phyloP scores from a whole-genome alignment of 2,329 filamentous ascomycete genomes.

The Pochonia chlamydosporia region DNA sequence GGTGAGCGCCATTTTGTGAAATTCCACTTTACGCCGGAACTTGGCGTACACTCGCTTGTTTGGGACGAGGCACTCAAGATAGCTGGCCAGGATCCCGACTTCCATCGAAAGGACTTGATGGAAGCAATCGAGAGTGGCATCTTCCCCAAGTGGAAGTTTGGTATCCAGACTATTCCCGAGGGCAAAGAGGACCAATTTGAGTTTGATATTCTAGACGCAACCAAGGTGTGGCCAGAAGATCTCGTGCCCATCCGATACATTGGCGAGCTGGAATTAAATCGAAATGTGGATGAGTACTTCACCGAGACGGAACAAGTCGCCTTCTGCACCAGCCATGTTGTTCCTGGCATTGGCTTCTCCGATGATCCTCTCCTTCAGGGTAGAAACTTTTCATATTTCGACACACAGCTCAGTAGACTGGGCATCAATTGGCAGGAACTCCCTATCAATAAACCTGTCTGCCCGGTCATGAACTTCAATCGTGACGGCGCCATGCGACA shows the following conservation, averaged over 20 bases:
- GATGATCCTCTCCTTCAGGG: slow-evolving; percentile 71
- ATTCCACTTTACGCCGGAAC: slow-evolving; percentile 68
- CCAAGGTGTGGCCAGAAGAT: slow-evolving; percentile 82
- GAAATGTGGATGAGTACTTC: slow-evolving; percentile 77
- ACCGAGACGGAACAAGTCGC: slow-evolving; percentile 76
- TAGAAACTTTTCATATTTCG: slow-evolving; percentile 62
- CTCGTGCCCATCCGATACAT: slow-evolving; percentile 70
- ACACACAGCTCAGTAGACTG: slow-evolving; percentile 50
- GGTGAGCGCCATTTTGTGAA: slow-evolving; percentile 71
- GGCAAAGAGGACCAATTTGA: slow-evolving; percentile 70
- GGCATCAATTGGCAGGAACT: slow-evolving; percentile 73
- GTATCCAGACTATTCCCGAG: slow-evolving; percentile 72
- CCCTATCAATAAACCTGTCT: slow-evolving; percentile 70
- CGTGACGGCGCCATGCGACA: slow-evolving; percentile 43
- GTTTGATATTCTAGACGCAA: slow-evolving; percentile 80
- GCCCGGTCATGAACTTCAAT: slow-evolving; percentile 70
- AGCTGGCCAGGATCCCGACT: slow-evolving; percentile 70
- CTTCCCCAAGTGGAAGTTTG: slow-evolving; percentile 75
- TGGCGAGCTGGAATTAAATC: slow-evolving; percentile 73
- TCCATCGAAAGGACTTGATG: slow-evolving; percentile 71
- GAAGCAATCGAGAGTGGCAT: slow-evolving; percentile 67
- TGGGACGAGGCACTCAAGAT: slow-evolving; percentile 79
- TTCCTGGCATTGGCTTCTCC: slow-evolving; percentile 72
- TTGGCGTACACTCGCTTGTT: slow-evolving; percentile 70
- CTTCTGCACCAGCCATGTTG: slow-evolving; percentile 75